Percentiles rank a stretch among this genome's conserved stretches.
These are phyloP conservation scores for Metroxylon sagu DNA, from an alignment of 176 grass and related monocot species.

Conservation along the genomic window DNA sequence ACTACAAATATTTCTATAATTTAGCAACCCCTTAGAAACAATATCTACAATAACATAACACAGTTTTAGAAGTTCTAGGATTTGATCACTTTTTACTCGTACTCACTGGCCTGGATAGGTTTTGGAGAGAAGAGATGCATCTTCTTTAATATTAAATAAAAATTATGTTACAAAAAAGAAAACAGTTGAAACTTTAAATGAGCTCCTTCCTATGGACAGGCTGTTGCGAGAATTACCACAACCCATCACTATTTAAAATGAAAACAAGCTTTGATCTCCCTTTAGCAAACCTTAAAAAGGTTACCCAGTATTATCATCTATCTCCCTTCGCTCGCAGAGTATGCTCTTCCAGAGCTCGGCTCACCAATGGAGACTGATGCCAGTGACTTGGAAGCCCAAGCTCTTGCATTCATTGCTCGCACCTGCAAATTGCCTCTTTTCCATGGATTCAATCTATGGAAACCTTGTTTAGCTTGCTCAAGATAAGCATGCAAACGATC, in stretches of 20 bases:
- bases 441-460: slow-evolving; percentile 50
- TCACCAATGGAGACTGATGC: slow-evolving; percentile 88
- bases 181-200: too few species aligned
- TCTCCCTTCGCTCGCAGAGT: slow-evolving; percentile 54
- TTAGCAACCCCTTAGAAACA: too few species aligned
- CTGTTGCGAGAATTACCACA: slow-evolving; percentile 41
- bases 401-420: slow-evolving; percentile 61
- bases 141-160: too few species aligned
- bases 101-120: too few species aligned
- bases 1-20: too few species aligned
- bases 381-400: slow-evolving; percentile 82
- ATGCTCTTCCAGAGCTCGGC: slow-evolving; percentile 48
- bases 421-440: slow-evolving; percentile 79
- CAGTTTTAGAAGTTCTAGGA: too few species aligned
- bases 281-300: neutral
- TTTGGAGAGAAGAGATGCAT: too few species aligned
- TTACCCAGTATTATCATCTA: slow-evolving; percentile 30
- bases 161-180: too few species aligned
- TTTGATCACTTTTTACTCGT: too few species aligned
- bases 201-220: slow-evolving; percentile 31
- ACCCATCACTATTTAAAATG: slow-evolving; percentile 32
- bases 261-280: neutral
- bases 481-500: slow-evolving; percentile 50
- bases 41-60: too few species aligned
- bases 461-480: slow-evolving; percentile 54